Evolutionary conservation across 768 basidiomycete genomes (phyloP), one percentile per base, ranked within the genome.

Genomic region (Boletus speciosus): DNA sequence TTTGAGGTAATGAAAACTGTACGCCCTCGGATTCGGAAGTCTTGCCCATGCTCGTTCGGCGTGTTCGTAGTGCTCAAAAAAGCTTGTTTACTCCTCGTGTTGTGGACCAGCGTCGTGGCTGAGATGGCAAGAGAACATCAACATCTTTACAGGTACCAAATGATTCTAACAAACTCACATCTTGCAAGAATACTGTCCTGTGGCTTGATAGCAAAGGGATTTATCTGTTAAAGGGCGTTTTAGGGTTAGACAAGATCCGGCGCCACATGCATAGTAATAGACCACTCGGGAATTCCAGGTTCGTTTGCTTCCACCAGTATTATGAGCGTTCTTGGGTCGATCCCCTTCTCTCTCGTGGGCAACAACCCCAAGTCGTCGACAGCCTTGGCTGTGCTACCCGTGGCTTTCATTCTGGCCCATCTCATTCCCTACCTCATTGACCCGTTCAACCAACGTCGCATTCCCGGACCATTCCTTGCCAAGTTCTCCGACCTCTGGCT

Each of bases 401-500:
- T 61, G 2, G 54, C 58, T 1, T 48, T 67, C n/a, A 46, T 63
- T 3, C 34, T 71, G 23, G 54, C 48, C 15, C 73, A 79, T 58
- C 19, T 79, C 43, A 36, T 80, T 14, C 73, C 75, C 0, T 92
- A 81, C 68, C 53, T 89, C 15, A 52, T 76, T 32, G 85, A 91
- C 59, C 68, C 81, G 0, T 75, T 83, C 66, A 70, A 75, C n/a
- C 78, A 90, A 36, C 81, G 84, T 35, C 65, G 67, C 27, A 79
- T 81, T 56, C 84, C 84, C n/a, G 90, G 88, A 0, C 90, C 90
- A 0, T 76, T 80, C 52, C 63, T 85, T 8, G 91, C 91, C 36
- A 82, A 78, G 62, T 82, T 91, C 63, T 81, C 85, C 10, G 84
- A 88, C 64, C 56, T 79, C 3, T 93, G 90, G 90, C 72, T 94